These are phyloP conservation scores for Lasiosphaeris hirsuta DNA, from an alignment of 495 filamentous ascomycete genomes.

Conservation along the genomic window DNA sequence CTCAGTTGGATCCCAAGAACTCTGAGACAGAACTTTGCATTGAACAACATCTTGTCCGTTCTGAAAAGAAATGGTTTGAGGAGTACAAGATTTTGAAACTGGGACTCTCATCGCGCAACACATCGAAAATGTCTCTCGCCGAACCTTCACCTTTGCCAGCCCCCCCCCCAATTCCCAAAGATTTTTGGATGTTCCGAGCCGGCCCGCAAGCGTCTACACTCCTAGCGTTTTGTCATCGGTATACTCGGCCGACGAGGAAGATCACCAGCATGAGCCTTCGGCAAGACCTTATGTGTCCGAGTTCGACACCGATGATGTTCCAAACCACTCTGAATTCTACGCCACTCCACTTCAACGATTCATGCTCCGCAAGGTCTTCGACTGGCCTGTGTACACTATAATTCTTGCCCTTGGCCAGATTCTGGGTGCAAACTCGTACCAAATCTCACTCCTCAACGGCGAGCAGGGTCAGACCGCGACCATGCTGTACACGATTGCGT, in stretches of 20 bases:
- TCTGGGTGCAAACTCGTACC: conserved; percentile 61
- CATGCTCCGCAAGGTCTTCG: conserved; percentile 27
- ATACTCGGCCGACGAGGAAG: conserved; percentile 10
- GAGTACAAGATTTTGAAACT: conserved; percentile 22
- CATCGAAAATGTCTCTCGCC: conserved; percentile 3
- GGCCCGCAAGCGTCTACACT: conserved; percentile 9
- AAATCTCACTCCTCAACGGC: conserved; percentile 63
- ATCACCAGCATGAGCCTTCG: not conserved
- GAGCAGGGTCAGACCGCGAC: conserved; percentile 54
- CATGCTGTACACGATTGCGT: conserved; percentile 57
- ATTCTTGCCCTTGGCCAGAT: conserved; percentile 66
- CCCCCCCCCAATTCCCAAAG: not conserved
- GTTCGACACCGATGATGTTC: conserved; percentile 8
- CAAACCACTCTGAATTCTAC: not conserved
- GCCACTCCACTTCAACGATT: conserved; percentile 12
- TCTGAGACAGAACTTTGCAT: conserved; percentile 56
- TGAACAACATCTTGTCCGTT: conserved; percentile 57
- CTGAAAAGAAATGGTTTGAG: conserved; percentile 60
- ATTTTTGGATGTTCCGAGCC: conserved; percentile 12
- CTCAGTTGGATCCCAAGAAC: conserved; percentile 49
- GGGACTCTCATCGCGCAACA: conserved; percentile 8
- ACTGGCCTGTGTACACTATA: conserved; percentile 70
- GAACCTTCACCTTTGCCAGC: not conserved
- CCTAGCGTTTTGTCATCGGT: conserved; percentile 16
- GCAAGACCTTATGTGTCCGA: not conserved